Base-by-base conservation (phyloP, 2,329 filamentous ascomycete genomes). In the Aspergillus jensenii region DNA sequence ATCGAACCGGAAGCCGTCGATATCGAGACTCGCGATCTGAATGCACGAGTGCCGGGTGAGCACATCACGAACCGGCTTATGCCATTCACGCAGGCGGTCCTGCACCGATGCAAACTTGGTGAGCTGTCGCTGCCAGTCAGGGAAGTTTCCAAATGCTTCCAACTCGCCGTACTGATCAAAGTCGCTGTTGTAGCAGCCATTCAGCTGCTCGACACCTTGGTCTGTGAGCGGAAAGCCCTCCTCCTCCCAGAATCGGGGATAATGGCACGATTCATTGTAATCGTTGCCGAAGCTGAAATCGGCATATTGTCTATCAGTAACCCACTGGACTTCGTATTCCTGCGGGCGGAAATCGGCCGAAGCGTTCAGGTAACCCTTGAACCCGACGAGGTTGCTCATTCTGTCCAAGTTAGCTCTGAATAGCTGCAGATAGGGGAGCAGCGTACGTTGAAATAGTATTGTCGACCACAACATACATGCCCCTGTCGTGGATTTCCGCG, bases 41-140 rank as follows among this genome's bases (percentile, higher is more conserved):
- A 88, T 84, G 71, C 86, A 89, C 1, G 85, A 86, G 65, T 87
- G 85, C 45, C 81, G 80, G 60, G 83, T 81, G 56, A 88, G 74
- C 63, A 84, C 84, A 46, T 81, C 77, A 33, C 81, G 74, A 0
- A 88, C 85, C 11, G 80, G 80, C 3, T 83, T 81, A 25, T 80
- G 66, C 86, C 86, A 89, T 64, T 87, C 85, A 52, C 86, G 81
- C 3, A 89, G 76, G 66, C 86, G 84, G 70, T 89, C 86, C 71
- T 89, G 86, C 1, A 88, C 86, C 41, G 82, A 85, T 48, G 85
- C 84, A 70, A 88, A 89, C 63, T 88, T 88, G 19, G 84, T 81
- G 41, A 88, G 77, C 68, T 88, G 83, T 67, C 84, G 82, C 65
- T 86, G 75, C 82, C 83, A 88, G 66, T 87, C 84, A 0, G 84